These are phyloP conservation scores for Sporothrix euskadiensis DNA, from an alignment of 2,329 filamentous ascomycete genomes.

Conservation along the genomic window DNA sequence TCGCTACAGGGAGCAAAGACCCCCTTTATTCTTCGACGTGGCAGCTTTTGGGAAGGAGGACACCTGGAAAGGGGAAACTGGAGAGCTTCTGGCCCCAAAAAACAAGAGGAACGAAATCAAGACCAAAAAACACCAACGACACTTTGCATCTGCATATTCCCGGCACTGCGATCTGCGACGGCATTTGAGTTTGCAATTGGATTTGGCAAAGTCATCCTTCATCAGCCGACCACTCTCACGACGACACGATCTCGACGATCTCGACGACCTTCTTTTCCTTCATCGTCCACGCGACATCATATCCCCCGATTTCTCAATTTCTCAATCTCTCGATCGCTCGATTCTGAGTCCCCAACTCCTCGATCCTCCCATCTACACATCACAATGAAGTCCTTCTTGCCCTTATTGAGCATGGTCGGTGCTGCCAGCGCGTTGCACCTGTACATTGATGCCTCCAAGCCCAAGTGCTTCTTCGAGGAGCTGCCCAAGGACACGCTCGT, in stretches of 20 bases:
- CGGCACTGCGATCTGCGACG: constrained; percentile 8
- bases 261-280: not conserved
- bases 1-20: not conserved
- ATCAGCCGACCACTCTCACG: not conserved
- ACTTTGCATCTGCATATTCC: constrained; percentile 1
- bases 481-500: constrained; percentile 96
- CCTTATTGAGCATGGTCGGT: constrained; percentile 65
- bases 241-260: constrained; percentile 17
- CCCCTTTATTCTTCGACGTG: constrained; percentile 27
- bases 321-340: not conserved
- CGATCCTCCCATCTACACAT: not conserved
- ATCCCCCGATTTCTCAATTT: not conserved
- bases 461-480: constrained; percentile 98
- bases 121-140: constrained; percentile 7
- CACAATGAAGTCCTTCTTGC: constrained; percentile 61
- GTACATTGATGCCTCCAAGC: constrained; percentile 80
- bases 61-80: constrained; percentile 13
- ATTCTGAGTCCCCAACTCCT: not conserved
- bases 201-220: not conserved
- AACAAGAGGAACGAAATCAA: not conserved
- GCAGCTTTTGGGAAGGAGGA: constrained; percentile 28
- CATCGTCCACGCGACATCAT: not conserved
- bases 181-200: not conserved
- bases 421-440: constrained; percentile 86
- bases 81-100: constrained; percentile 23